Conservation (phyloP, 345 rosid genomes). For the Boechera retrofracta region DNA sequence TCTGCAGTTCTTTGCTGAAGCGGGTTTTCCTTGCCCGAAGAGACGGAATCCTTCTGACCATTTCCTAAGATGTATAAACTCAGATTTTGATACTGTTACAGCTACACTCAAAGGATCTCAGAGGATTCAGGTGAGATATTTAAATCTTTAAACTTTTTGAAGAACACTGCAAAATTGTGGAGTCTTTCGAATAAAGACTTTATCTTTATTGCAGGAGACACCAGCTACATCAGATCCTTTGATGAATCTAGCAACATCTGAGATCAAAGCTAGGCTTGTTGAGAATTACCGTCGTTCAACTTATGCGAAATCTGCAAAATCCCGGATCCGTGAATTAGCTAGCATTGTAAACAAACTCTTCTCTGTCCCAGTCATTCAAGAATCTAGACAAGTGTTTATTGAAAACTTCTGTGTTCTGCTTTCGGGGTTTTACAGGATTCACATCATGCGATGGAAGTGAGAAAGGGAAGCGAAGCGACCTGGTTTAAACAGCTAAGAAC, state of each 20-base stretch:
- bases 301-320: conserved; percentile 54
- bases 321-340: conserved; percentile 62
- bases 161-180: background rate
- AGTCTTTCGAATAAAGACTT: conserved; percentile 1
- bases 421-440: conserved; percentile 53
- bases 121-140: conserved; percentile 41
- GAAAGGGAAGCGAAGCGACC: conserved; percentile 55
- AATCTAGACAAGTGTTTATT: background rate
- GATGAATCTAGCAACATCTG: conserved; percentile 70
- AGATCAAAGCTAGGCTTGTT: conserved; percentile 73
- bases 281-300: conserved; percentile 70
- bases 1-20: conserved; percentile 74
- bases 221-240: conserved; percentile 74
- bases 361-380: background rate
- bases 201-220: conserved; percentile 53
- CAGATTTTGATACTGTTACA: conserved; percentile 64
- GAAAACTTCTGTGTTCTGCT: background rate
- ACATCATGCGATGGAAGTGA: conserved; percentile 48
- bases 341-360: conserved; percentile 57
- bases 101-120: conserved; percentile 51
- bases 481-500: conserved; percentile 73
- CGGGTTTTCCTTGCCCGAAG: conserved; percentile 74
- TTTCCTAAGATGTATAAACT: conserved; percentile 68
- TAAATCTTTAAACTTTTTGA: conserved; percentile 1
- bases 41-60: conserved; percentile 78